phyloP scores from a whole-genome alignment of 345 rosid species.

The Turnera subulata region DNA sequence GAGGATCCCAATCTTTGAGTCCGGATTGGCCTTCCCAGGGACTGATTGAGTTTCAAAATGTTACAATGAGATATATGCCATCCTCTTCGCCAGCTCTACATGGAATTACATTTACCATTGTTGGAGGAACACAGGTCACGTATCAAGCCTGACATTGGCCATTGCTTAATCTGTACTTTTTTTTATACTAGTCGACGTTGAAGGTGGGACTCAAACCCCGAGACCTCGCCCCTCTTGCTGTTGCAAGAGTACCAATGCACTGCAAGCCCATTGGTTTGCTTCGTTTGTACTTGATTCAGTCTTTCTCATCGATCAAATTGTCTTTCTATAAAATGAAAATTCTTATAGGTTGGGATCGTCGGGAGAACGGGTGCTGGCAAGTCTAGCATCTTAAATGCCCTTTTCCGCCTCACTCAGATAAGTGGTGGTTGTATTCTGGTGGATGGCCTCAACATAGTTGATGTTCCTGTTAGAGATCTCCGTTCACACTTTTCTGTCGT shows the following conservation, averaged over 20 bases:
- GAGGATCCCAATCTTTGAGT: conserved; percentile 40
- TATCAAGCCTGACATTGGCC: background rate
- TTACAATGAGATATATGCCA: conserved; percentile 72
- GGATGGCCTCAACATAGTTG: conserved; percentile 59
- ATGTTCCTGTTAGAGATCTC: conserved; percentile 71
- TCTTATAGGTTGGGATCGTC: conserved; percentile 69
- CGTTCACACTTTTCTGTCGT: conserved; percentile 73
- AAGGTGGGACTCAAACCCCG: too few relatives aligned
- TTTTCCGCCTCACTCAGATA: conserved; percentile 69
- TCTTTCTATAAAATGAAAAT: background rate
- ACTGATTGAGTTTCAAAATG: conserved; percentile 63
- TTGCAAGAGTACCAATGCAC: too few relatives aligned
- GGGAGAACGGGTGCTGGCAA: conserved; percentile 98
- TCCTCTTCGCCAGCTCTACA: conserved; percentile 67
- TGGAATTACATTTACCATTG: conserved; percentile 52
- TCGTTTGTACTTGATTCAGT: too few relatives aligned
- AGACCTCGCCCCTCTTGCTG: too few relatives aligned
- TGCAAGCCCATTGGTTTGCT: too few relatives aligned
- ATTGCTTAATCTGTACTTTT: background rate
- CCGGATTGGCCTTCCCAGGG: conserved; percentile 74
- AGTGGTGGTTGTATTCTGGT: conserved; percentile 61
- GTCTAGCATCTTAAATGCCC: conserved; percentile 82
- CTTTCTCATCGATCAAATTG: background rate
- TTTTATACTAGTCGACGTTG: too few relatives aligned
- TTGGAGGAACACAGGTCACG: conserved; percentile 63